Percentiles rank a stretch among this genome's conserved stretches.
These are phyloP conservation scores for Elaeagnus macrophylla DNA, from an alignment of 306 rosid genomes.

Conservation along the genomic window DNA sequence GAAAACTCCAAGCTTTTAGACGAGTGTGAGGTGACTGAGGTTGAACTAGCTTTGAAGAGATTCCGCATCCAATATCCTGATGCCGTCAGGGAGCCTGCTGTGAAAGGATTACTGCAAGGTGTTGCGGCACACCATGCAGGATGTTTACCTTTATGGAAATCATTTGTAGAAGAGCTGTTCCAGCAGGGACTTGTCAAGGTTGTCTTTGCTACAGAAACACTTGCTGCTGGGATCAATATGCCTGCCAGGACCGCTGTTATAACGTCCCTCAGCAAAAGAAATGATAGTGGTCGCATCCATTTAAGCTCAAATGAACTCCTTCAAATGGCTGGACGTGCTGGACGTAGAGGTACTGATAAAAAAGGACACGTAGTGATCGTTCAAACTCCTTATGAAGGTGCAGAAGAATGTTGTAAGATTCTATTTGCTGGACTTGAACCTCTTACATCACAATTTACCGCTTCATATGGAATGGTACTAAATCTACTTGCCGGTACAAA, in stretches of 20 bases:
- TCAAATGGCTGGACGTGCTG: constrained; percentile 99
- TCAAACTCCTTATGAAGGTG: constrained; percentile 82
- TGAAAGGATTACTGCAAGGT: constrained; percentile 75
- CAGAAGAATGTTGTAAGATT: constrained; percentile 89
- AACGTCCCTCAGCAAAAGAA: constrained; percentile 81
- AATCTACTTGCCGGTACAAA: constrained; percentile 86
- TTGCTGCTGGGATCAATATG: constrained; percentile 97
- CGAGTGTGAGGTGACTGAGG: constrained; percentile 75
- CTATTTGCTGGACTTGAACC: constrained; percentile 90
- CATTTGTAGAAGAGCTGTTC: constrained; percentile 86
- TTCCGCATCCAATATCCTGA: constrained; percentile 82
- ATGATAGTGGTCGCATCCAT: constrained; percentile 53
- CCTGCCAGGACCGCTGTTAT: constrained; percentile 93
- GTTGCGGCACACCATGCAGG: constrained; percentile 99
- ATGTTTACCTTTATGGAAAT: constrained; percentile 91
- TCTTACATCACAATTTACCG: constrained; percentile 88
- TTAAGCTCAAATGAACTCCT: constrained; percentile 82
- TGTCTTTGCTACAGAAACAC: constrained; percentile 95
- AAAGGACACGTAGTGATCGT: constrained; percentile 80
- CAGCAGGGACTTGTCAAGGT: constrained; percentile 93
- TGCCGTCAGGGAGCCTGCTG: constrained; percentile 83
- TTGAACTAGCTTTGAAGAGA: constrained; percentile 78
- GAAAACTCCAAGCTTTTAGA: constrained; percentile 74
- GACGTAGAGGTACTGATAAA: constrained; percentile 88
- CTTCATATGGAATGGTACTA: constrained; percentile 96